These are phyloP conservation scores for Trypanosoma cruzi DNA, from an alignment of 208 protist species.

Conservation along the genomic window DNA sequence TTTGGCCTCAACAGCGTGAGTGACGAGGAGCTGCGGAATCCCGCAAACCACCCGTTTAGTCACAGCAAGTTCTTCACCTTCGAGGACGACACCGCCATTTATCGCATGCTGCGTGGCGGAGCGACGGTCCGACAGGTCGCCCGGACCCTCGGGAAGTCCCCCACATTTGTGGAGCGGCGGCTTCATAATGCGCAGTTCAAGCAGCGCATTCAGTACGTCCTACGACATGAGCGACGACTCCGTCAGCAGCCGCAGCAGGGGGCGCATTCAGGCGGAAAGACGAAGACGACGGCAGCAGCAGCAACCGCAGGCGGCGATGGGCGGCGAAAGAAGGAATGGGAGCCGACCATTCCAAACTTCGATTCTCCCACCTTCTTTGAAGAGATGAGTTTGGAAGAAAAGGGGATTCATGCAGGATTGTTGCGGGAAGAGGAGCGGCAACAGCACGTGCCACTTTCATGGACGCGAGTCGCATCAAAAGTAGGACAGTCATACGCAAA, in stretches of 20 bases:
- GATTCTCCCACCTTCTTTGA: constrained; percentile 47
- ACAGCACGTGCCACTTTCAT: constrained; percentile 5
- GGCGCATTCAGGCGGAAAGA: not conserved
- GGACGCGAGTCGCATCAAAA: constrained; percentile 49
- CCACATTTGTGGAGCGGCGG: constrained; percentile 81
- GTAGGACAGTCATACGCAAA: constrained; percentile 78
- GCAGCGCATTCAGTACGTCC: constrained; percentile 79
- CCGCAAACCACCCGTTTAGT: constrained; percentile 88
- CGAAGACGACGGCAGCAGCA: constrained; percentile 7
- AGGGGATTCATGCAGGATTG: constrained; percentile 46
- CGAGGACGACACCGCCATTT: constrained; percentile 82
- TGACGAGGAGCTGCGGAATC: constrained; percentile 71
- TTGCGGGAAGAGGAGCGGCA: constrained; percentile 24
- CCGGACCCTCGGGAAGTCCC: constrained; percentile 81
- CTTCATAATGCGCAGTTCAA: constrained; percentile 91
- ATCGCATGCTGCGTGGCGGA: constrained; percentile 84
- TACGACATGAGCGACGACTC: constrained; percentile 56
- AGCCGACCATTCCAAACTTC: constrained; percentile 59
- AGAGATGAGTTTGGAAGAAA: constrained; percentile 80
- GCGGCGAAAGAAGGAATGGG: constrained; percentile 66
- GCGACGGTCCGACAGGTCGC: constrained; percentile 78
- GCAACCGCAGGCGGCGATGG: not conserved
- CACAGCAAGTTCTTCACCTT: constrained; percentile 89
- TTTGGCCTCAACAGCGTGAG: constrained; percentile 35
- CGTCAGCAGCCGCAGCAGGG: constrained; percentile 4